phyloP scores from a whole-genome alignment of 805 yeast species.

The Cephaloascus albidus region DNA sequence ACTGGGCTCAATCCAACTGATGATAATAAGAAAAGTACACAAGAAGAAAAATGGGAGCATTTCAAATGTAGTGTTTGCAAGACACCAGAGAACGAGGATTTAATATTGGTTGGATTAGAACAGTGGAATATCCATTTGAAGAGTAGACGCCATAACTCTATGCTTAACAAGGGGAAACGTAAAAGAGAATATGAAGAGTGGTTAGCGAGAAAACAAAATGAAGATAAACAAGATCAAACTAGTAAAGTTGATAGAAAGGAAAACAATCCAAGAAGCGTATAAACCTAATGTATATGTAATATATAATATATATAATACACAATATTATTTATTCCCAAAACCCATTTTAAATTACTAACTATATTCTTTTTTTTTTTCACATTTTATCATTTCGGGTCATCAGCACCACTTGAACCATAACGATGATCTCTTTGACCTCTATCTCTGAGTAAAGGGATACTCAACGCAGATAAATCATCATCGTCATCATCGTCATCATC shows the following conservation, averaged over 20 bases:
- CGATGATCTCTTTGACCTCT: no score
- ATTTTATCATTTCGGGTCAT: no score
- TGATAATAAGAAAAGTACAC: neutral
- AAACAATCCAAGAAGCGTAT: no score
- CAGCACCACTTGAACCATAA: no score
- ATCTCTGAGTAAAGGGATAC: no score
- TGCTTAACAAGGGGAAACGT: constrained; percentile 33
- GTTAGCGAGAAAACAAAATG: constrained; percentile 8
- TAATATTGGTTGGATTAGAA: constrained; percentile 65
- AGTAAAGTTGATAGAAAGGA: no score
- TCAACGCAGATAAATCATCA: constrained; percentile 26
- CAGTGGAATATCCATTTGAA: constrained; percentile 60
- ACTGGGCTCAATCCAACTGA: neutral
- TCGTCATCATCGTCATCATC: constrained; percentile 12
- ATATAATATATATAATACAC: no score
- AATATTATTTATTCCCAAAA: no score
- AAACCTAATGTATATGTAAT: no score
- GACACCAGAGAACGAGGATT: constrained; percentile 40
- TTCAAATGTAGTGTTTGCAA: constrained; percentile 57
- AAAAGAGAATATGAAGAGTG: constrained; percentile 46
- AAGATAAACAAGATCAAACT: no score
- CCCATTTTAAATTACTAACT: no score
- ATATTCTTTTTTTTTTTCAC: no score
- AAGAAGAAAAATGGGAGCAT: constrained; percentile 48
- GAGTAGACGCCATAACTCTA: constrained; percentile 62